These are phyloP conservation scores for Pichia sp. DNA, from an alignment of 1,139 yeast species.

Conservation along the genomic window DNA sequence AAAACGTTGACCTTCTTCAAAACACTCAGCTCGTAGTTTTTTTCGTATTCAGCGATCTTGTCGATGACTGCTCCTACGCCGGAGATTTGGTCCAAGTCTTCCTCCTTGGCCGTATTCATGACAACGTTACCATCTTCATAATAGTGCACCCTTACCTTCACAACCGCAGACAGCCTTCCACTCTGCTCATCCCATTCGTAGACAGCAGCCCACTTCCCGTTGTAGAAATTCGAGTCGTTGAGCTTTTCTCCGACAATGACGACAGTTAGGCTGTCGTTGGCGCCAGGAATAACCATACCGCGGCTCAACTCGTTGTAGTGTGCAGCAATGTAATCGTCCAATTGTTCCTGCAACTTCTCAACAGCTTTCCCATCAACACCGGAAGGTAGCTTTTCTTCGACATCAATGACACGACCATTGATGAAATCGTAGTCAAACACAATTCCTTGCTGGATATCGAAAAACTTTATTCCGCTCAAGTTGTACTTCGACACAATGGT, in stretches of 20 bases:
- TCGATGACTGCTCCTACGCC: conserved; percentile 38
- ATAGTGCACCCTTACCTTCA: conserved; percentile 77
- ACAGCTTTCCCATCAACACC: conserved; percentile 31
- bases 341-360: conserved; percentile 27
- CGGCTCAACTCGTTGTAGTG: conserved; percentile 55
- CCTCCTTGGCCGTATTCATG: conserved; percentile 51
- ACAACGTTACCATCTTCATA: conserved; percentile 95
- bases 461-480: conserved; percentile 42
- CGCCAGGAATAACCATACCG: conserved; percentile 39
- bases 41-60: conserved; percentile 57
- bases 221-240: conserved; percentile 77
- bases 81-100: conserved; percentile 20
- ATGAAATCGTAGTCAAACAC: conserved; percentile 62
- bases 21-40: conserved; percentile 53
- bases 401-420: conserved; percentile 43
- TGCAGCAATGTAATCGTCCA: conserved; percentile 42
- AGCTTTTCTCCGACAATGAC: conserved; percentile 68
- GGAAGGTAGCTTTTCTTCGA: conserved; percentile 39
- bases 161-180: conserved; percentile 45
- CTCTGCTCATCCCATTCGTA: conserved; percentile 43
- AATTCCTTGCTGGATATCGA: conserved; percentile 44
- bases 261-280: conserved; percentile 25
- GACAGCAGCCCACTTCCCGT: conserved; percentile 81
- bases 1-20: conserved; percentile 63
- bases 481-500: conserved; percentile 44